Percentiles rank a stretch among this genome's conserved stretches.
These are phyloP conservation scores for Wickerhamomyces sp. DNA, from an alignment of 1,139 yeast genomes.

Conservation along the genomic window DNA sequence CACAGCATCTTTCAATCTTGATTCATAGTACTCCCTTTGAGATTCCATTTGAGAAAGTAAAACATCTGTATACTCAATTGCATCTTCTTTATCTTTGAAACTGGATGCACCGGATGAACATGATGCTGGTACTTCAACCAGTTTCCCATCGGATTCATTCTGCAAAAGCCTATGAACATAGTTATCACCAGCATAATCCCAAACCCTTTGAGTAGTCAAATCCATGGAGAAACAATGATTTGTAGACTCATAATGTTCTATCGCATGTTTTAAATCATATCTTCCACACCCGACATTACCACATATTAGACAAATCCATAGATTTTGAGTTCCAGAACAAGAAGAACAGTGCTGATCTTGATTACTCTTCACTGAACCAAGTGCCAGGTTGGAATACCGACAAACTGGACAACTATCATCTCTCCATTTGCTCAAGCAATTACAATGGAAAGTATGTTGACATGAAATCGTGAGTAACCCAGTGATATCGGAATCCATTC, in stretches of 20 bases:
- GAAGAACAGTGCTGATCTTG: conserved; percentile 33
- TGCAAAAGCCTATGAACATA: conserved; percentile 86
- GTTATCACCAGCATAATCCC: conserved; percentile 94
- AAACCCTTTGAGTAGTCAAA: conserved; percentile 74
- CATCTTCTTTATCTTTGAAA: conserved; percentile 39
- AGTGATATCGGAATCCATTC: conserved; percentile 78
- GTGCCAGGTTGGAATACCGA: conserved; percentile 53
- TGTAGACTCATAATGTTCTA: conserved; percentile 69
- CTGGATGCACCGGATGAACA: conserved; percentile 5
- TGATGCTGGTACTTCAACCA: conserved; percentile 58
- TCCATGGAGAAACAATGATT: conserved; percentile 95
- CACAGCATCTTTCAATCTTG: conserved; percentile 42
- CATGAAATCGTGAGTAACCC: conserved; percentile 88
- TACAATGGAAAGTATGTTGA: conserved; percentile 92
- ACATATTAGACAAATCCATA: conserved; percentile 90
- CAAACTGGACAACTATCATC: conserved; percentile 94
- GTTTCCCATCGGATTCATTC: conserved; percentile 79
- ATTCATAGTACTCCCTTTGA: conserved; percentile 83
- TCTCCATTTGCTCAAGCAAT: conserved; percentile 82
- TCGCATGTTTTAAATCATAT: conserved; percentile 83
- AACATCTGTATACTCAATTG: conserved; percentile 75
- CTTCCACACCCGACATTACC: conserved; percentile 90
- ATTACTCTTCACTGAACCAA: conserved; percentile 16
- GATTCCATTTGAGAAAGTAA: conserved; percentile 78
- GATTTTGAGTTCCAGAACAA: conserved; percentile 62